Evolutionary conservation across 306 rosid genomes (phyloP).

Genomic region (Quercus alba): DNA sequence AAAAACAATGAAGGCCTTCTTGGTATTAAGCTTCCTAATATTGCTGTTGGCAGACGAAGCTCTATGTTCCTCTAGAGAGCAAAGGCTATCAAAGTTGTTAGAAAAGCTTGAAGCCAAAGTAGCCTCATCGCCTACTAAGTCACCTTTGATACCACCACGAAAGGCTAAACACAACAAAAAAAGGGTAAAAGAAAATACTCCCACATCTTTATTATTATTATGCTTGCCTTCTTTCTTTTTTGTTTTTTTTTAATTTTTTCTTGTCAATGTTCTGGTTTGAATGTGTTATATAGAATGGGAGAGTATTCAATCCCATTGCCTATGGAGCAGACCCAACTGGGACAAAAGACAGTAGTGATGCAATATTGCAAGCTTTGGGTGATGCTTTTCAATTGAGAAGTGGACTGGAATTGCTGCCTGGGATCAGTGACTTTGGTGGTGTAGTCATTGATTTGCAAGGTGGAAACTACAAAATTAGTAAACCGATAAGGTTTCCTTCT

Average conservation of each 20-base stretch:
- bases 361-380: constrained; percentile 35
- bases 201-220: neutral
- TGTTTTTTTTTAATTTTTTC: neutral
- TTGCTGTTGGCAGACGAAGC: constrained; percentile 12
- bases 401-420: constrained; percentile 41
- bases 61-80: constrained; percentile 7
- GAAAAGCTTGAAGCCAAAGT: constrained; percentile 15
- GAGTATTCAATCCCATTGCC: constrained; percentile 44
- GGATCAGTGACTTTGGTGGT: constrained; percentile 61
- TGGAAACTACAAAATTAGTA: constrained; percentile 52
- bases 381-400: constrained; percentile 39
- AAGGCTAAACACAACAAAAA: constrained; percentile 36
- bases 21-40: constrained; percentile 20
- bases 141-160: constrained; percentile 5
- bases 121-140: neutral
- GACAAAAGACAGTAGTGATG: constrained; percentile 45
- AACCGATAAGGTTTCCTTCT: constrained; percentile 50
- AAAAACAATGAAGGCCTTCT: neutral
- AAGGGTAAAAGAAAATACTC: constrained; percentile 1
- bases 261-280: neutral
- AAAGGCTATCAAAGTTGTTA: constrained; percentile 17
- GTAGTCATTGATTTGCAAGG: constrained; percentile 58
- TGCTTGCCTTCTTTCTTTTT: neutral
- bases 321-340: constrained; percentile 77
- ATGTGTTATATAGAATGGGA: constrained; percentile 27